phyloP scores from a whole-genome alignment of 2,329 filamentous ascomycete genomes.

The Aspergillus candidus region DNA sequence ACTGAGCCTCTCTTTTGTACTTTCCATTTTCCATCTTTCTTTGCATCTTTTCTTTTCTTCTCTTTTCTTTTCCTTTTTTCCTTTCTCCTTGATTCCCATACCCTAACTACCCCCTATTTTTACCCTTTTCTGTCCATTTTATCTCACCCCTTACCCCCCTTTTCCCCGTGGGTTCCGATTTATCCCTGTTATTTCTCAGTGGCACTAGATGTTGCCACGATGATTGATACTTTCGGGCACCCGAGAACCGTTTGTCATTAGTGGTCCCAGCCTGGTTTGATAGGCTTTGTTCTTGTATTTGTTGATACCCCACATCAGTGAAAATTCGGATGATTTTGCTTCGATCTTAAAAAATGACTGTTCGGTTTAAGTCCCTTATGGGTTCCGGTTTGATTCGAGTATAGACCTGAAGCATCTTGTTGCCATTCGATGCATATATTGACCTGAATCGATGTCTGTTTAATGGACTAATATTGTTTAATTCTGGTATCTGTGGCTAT shows the following conservation, averaged over 20 bases:
- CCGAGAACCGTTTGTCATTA: neutral
- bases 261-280: slow-evolving; percentile 6
- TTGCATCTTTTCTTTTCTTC: slow-evolving; percentile 4
- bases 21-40: neutral
- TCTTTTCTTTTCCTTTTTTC: slow-evolving; percentile 7
- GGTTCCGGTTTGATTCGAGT: slow-evolving; percentile 2
- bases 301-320: slow-evolving; percentile 23
- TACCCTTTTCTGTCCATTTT: neutral
- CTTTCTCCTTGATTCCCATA: slow-evolving; percentile 3
- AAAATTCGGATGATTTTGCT: slow-evolving; percentile 18
- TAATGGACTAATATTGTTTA: no score
- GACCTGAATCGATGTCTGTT: neutral
- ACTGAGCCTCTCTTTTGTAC: slow-evolving; percentile 1
- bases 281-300: slow-evolving; percentile 16
- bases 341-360: slow-evolving; percentile 8
- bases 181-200: neutral
- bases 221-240: slow-evolving; percentile 4
- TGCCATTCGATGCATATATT: slow-evolving; percentile 16
- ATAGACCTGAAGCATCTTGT: slow-evolving; percentile 15
- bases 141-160: no score
- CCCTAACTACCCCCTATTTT: slow-evolving; percentile 4
- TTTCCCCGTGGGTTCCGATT: neutral
- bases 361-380: slow-evolving; percentile 6
- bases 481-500: no score
- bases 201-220: slow-evolving; percentile 10